Evolutionary conservation across 805 yeast species (phyloP).

Genomic region (Yarrowia hollandica): DNA sequence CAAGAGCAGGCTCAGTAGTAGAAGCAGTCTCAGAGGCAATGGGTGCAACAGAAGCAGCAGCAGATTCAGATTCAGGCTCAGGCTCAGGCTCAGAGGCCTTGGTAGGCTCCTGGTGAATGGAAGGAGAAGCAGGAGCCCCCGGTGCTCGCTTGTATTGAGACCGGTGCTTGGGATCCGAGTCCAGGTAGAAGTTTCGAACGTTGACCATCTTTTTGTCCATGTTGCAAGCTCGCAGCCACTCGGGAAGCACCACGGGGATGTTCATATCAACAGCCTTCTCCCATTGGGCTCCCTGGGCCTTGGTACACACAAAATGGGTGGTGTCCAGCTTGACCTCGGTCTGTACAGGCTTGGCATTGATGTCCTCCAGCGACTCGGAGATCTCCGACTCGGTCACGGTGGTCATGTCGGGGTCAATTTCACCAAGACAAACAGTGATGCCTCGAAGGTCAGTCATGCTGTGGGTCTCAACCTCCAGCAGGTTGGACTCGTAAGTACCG

Average conservation of each 20-base stretch:
- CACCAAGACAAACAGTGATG: conserved; percentile 86
- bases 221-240: conserved; percentile 95
- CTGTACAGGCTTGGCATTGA: conserved; percentile 83
- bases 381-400: conserved; percentile 50
- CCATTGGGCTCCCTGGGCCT: conserved; percentile 69
- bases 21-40: conserved; percentile 18
- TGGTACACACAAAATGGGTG: conserved; percentile 85
- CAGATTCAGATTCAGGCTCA: not conserved
- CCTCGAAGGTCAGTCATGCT: conserved; percentile 96
- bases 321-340: conserved; percentile 79
- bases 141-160: conserved; percentile 18
- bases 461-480: conserved; percentile 74
- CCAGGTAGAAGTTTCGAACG: conserved; percentile 67
- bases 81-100: not conserved
- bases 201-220: conserved; percentile 86
- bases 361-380: conserved; percentile 57
- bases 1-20: not conserved
- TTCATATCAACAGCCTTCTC: conserved; percentile 78
- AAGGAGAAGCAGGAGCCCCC: not conserved
- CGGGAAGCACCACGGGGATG: conserved; percentile 93
- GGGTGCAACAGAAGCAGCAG: conserved; percentile 32
- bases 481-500: conserved; percentile 74
- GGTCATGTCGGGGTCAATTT: conserved; percentile 49
- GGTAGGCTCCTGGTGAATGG: not conserved
- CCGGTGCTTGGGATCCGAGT: conserved; percentile 41